Conservation (phyloP, 305 asterid species). For the Fraxinus platypoda region DNA sequence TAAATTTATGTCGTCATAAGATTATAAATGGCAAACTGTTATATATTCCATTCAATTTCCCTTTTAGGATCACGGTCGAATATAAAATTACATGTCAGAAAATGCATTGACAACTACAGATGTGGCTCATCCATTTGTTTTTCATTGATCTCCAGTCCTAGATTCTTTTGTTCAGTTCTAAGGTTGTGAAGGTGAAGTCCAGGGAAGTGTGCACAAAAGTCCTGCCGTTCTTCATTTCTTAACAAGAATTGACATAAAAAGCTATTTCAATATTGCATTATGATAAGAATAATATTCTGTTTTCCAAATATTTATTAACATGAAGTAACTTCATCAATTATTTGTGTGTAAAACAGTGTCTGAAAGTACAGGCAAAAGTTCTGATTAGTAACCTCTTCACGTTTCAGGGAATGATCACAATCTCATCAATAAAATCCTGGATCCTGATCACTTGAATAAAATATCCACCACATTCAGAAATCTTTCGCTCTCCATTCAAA, state of each 20-base stretch:
- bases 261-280: background rate
- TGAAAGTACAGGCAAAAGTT: background rate
- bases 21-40: background rate
- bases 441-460: conserved; percentile 62
- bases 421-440: conserved; percentile 55
- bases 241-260: background rate
- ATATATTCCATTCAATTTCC: background rate
- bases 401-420: conserved; percentile 67
- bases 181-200: background rate
- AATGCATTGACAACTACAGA: background rate
- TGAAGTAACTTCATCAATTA: background rate
- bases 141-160: background rate
- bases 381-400: conserved; percentile 11
- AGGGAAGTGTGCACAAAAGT: background rate
- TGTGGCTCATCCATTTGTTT: background rate
- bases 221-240: background rate
- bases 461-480: conserved; percentile 42
- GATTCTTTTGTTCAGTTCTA: background rate
- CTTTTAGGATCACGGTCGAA: background rate
- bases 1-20: background rate
- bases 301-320: background rate
- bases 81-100: background rate
- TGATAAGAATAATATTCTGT: background rate
- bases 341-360: background rate
- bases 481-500: conserved; percentile 51